phyloP scores from a whole-genome alignment of 306 rosid genomes.

The Fragaria nilgerrensis region DNA sequence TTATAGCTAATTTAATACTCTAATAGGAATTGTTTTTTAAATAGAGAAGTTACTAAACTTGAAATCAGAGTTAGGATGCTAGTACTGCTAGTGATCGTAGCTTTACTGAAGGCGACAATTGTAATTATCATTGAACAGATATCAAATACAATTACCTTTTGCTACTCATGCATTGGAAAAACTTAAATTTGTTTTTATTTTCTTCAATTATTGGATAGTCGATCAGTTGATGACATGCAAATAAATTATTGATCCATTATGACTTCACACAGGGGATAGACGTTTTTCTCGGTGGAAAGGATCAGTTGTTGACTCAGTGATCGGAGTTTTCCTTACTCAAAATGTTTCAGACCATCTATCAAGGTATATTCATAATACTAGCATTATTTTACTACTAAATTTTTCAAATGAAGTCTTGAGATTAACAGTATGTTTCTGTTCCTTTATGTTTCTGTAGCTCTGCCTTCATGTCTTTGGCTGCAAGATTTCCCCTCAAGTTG shows the following conservation, averaged over 20 bases:
- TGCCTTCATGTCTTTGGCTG: conserved; percentile 91
- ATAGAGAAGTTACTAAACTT: neutral
- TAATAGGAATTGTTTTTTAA: neutral
- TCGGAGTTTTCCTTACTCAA: conserved; percentile 93
- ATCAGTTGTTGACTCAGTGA: conserved; percentile 91
- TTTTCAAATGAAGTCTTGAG: conserved; percentile 11
- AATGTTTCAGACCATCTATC: conserved; percentile 98
- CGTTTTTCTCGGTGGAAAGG: conserved; percentile 97
- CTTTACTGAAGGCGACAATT: neutral
- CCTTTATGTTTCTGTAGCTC: conserved; percentile 64
- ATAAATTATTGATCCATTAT: conserved; percentile 16
- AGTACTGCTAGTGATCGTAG: neutral
- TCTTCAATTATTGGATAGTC: neutral
- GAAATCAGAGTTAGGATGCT: neutral
- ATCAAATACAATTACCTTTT: too few species aligned
- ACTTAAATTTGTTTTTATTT: neutral
- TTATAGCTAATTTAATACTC: neutral
- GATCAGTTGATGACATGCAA: conserved; percentile 5
- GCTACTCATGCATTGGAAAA: neutral
- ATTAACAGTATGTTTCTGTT: conserved; percentile 13
- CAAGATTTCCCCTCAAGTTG: conserved; percentile 62
- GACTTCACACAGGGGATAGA: conserved; percentile 74
- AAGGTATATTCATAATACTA: conserved; percentile 48
- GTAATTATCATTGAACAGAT: neutral
- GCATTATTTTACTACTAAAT: conserved; percentile 13